These are phyloP conservation scores for Chlamydomonas incerta DNA, from an alignment of 139 green algal genomes.

Conservation along the genomic window DNA sequence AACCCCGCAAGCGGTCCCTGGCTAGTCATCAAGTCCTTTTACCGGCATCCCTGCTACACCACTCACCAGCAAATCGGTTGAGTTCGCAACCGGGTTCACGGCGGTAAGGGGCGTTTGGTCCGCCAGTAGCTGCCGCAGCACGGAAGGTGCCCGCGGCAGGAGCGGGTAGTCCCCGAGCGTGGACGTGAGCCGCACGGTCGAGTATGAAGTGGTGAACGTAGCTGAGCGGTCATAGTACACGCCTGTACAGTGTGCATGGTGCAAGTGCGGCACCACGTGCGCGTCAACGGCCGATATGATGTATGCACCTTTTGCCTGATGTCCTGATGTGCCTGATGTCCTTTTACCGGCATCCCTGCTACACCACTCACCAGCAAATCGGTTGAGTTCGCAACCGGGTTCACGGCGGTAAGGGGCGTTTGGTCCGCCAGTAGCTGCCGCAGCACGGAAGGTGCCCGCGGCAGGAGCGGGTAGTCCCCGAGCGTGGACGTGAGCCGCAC, in stretches of 20 bases:
- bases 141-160: background rate
- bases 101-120: background rate
- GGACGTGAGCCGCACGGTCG: background rate
- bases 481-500: background rate
- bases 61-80: slow-evolving; percentile 9
- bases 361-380: slow-evolving; percentile 6
- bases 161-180: background rate
- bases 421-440: background rate
- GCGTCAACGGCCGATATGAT: no score
- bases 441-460: background rate
- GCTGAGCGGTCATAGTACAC: no score
- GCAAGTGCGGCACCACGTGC: no score
- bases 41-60: no score
- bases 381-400: background rate
- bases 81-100: background rate
- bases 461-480: background rate
- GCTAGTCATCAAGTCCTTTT: no score
- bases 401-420: background rate
- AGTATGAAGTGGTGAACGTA: background rate
- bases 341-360: no score
- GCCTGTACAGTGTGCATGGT: no score
- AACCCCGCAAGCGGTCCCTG: no score
- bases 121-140: background rate
- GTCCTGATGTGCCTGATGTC: no score
- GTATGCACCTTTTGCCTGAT: no score